Evolutionary conservation across 2,329 filamentous ascomycete species (phyloP).

Genomic region (Phaeoacremonium minimum): DNA sequence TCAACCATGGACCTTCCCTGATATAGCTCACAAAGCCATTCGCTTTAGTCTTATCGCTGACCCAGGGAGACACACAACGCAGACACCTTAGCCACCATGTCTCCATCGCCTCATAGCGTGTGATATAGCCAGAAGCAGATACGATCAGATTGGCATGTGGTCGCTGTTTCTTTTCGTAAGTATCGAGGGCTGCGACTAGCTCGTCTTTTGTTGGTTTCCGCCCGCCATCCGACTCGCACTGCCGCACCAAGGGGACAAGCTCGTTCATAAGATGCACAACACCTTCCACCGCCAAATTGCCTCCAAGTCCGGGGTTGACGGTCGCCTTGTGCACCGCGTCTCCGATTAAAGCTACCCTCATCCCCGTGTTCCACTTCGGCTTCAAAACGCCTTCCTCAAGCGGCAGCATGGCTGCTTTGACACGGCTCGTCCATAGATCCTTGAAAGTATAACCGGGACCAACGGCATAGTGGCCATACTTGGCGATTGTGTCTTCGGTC

Average conservation of each 20-base stretch:
- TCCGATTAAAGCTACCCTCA: constrained; percentile 11
- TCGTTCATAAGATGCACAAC: constrained; percentile 10
- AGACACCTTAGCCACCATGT: constrained; percentile 12
- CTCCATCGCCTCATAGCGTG: constrained; percentile 17
- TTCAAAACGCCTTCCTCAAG: constrained; percentile 12
- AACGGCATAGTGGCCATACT: constrained; percentile 8
- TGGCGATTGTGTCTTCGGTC: constrained; percentile 6
- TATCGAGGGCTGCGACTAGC: constrained; percentile 9
- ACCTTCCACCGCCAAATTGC: constrained; percentile 11
- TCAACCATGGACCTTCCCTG: no score
- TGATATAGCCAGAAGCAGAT: constrained; percentile 13
- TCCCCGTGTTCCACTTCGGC: constrained; percentile 10
- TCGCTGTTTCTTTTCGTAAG: constrained; percentile 14
- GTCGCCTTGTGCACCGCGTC: constrained; percentile 12
- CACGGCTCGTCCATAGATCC: constrained; percentile 11
- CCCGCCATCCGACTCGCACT: not conserved
- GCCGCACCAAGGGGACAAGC: constrained; percentile 11
- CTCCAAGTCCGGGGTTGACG: constrained; percentile 12
- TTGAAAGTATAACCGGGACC: constrained; percentile 15
- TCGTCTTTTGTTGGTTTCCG: constrained; percentile 10
- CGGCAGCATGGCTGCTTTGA: constrained; percentile 9
- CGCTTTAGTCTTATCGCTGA: constrained; percentile 6
- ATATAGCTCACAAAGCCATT: constrained; percentile 2
- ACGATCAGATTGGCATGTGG: constrained; percentile 12
- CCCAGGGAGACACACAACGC: constrained; percentile 5